A percentile compares a stretch with the other conserved stretches of the same genome.
phyloP scores from a whole-genome alignment of 1,284 basidiomycete genomes.

The Golubevia pallescens region DNA sequence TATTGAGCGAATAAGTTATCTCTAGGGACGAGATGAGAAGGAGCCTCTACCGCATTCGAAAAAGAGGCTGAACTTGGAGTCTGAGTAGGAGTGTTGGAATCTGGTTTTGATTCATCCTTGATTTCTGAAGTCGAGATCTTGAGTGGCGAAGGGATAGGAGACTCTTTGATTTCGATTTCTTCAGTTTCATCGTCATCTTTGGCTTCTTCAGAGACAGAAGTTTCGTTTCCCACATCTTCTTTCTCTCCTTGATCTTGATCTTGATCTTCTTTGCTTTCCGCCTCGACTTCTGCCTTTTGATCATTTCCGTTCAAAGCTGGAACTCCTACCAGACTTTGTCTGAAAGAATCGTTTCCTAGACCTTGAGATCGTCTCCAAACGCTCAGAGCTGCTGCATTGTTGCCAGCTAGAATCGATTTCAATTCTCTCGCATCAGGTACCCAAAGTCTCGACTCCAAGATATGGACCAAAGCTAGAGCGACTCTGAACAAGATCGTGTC shows the following conservation, averaged over 20 bases:
- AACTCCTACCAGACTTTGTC: constrained; percentile 16
- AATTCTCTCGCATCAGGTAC: constrained; percentile 43
- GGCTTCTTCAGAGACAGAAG: not conserved
- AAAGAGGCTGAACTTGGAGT: not conserved
- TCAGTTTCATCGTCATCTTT: not conserved
- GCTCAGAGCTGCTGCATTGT: constrained; percentile 33
- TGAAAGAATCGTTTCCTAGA: constrained; percentile 19
- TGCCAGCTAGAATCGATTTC: constrained; percentile 33
- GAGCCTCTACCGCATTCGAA: constrained; percentile 1
- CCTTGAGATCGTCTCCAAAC: constrained; percentile 30
- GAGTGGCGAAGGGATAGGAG: not conserved
- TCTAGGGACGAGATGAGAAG: constrained; percentile 14
- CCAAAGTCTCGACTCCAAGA: constrained; percentile 45
- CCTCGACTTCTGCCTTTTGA: not conserved
- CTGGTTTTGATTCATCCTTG: not conserved
- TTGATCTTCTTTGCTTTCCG: not conserved
- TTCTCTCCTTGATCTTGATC: too few relatives aligned
- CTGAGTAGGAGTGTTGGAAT: not conserved
- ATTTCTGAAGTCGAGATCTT: not conserved
- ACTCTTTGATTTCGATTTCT: not conserved
- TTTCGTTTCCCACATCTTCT: too few relatives aligned
- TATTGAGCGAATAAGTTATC: constrained; percentile 59
- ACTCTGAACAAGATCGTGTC: constrained; percentile 44
- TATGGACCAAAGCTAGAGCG: constrained; percentile 43
- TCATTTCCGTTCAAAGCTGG: not conserved